Evolutionary conservation across 139 green algal genomes (phyloP).

Genomic region (Coelastrella sp.): DNA sequence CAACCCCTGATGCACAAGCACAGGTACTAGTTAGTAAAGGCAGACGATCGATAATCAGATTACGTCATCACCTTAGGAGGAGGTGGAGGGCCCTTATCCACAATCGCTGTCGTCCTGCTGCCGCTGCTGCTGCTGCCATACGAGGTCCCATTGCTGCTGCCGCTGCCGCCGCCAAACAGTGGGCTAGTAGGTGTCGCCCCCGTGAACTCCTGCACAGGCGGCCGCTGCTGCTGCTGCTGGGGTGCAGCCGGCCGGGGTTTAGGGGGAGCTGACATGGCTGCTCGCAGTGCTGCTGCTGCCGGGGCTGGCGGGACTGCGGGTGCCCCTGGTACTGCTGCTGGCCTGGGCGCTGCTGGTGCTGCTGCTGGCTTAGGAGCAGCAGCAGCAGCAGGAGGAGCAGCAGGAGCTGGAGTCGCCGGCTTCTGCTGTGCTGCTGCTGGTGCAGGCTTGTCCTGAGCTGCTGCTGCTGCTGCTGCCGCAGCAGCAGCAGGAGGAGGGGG

Average conservation of each 20-base stretch:
- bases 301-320: slow-evolving; percentile 7
- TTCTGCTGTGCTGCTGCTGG: background rate
- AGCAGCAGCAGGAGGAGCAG: slow-evolving; percentile 8
- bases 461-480: slow-evolving; percentile 20
- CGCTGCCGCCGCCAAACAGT: slow-evolving; percentile 2
- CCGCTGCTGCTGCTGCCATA: slow-evolving; percentile 12
- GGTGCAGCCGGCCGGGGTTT: background rate
- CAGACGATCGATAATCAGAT: too few species aligned
- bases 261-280: background rate
- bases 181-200: slow-evolving; percentile 22
- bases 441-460: background rate
- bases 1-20: too few species aligned
- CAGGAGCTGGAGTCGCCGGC: background rate
- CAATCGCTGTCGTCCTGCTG: slow-evolving; percentile 21
- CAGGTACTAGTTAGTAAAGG: too few species aligned
- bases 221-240: background rate
- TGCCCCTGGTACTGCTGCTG: slow-evolving; percentile 2
- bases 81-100: slow-evolving; percentile 14
- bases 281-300: slow-evolving; percentile 13
- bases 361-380: background rate
- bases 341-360: background rate
- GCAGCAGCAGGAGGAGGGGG: background rate
- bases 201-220: slow-evolving; percentile 3
- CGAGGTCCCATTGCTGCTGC: background rate
- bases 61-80: background rate